A percentile compares a stretch with the other conserved stretches of the same genome.
Conservation (phyloP, 306 rosid species). For the Prunus fruticosa region DNA sequence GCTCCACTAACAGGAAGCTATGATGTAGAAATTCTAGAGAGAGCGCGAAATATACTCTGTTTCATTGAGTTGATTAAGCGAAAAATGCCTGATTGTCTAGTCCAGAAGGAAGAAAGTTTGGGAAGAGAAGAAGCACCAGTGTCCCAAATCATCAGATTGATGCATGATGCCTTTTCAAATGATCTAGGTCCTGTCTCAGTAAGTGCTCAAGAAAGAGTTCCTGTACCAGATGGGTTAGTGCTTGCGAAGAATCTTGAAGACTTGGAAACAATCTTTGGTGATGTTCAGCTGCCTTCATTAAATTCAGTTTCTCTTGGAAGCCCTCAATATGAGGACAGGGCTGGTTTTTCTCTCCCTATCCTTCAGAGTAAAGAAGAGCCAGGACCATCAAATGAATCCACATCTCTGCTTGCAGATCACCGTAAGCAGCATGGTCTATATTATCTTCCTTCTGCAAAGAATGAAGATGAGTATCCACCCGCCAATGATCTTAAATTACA, state of each 20-base stretch:
- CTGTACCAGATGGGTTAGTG: conserved; percentile 71
- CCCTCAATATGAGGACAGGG: conserved; percentile 29
- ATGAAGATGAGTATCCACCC: conserved; percentile 72
- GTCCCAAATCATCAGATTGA: conserved; percentile 39
- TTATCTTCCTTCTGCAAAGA: conserved; percentile 80
- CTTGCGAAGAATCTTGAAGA: conserved; percentile 74
- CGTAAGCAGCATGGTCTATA: conserved; percentile 87
- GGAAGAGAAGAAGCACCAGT: conserved; percentile 38
- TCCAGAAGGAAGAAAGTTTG: conserved; percentile 32
- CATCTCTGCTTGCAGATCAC: conserved; percentile 74
- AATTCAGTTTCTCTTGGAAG: conserved; percentile 42
- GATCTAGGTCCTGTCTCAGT: conserved; percentile 82
- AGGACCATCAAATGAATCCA: conserved; percentile 55
- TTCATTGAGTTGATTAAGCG: conserved; percentile 58
- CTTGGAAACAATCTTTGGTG: conserved; percentile 57
- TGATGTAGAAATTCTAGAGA: conserved; percentile 82
- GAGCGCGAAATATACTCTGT: conserved; percentile 62
- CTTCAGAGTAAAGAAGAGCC: conserved; percentile 45
- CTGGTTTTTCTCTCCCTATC: conserved; percentile 36
- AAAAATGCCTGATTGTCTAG: conserved; percentile 34
- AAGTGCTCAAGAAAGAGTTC: conserved; percentile 77
- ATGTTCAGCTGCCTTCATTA: conserved; percentile 48
- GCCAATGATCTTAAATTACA: conserved; percentile 61
- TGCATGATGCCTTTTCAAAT: conserved; percentile 48
- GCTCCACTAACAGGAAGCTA: conserved; percentile 55